phyloP scores from a whole-genome alignment of 169 alveolate genomes.

The Eimeria praecox region DNA sequence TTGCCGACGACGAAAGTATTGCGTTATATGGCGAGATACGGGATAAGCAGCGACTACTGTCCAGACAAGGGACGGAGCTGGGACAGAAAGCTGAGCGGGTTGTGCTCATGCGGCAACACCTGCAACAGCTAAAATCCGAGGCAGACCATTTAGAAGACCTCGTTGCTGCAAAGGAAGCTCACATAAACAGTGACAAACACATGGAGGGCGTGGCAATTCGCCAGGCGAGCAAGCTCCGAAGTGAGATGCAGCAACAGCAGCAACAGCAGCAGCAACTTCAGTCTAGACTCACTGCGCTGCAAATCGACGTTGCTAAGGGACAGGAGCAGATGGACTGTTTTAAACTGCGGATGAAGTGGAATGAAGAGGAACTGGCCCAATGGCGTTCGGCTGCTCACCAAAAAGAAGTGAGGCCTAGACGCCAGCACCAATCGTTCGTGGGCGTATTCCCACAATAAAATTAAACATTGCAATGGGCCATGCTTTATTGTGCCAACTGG shows the following conservation, averaged over 20 bases:
- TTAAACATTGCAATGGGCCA: background rate
- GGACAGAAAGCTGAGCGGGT: conserved; percentile 73
- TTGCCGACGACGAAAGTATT: conserved; percentile 73
- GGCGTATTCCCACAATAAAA: background rate
- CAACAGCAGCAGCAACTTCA: conserved; percentile 87
- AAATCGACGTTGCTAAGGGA: conserved; percentile 93
- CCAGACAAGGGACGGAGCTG: conserved; percentile 32
- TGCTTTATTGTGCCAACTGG: background rate
- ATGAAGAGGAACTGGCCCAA: conserved; percentile 96
- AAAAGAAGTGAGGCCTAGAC: conserved; percentile 88
- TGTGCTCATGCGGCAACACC: conserved; percentile 57
- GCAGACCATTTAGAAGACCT: conserved; percentile 93
- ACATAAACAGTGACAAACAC: conserved; percentile 94
- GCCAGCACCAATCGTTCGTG: background rate
- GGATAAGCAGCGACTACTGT: background rate
- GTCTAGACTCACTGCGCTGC: conserved; percentile 88
- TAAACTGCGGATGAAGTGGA: conserved; percentile 96
- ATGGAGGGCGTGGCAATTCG: conserved; percentile 90
- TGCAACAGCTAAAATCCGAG: conserved; percentile 91
- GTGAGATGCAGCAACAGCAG: conserved; percentile 91
- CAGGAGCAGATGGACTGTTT: conserved; percentile 95
- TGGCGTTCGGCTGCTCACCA: conserved; percentile 97
- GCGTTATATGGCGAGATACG: conserved; percentile 38
- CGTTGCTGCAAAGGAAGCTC: conserved; percentile 92
- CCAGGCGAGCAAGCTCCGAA: conserved; percentile 90